Evolutionary conservation across 2,329 filamentous ascomycete species (phyloP).

Genomic region (Stagonosporopsis rhizophila): DNA sequence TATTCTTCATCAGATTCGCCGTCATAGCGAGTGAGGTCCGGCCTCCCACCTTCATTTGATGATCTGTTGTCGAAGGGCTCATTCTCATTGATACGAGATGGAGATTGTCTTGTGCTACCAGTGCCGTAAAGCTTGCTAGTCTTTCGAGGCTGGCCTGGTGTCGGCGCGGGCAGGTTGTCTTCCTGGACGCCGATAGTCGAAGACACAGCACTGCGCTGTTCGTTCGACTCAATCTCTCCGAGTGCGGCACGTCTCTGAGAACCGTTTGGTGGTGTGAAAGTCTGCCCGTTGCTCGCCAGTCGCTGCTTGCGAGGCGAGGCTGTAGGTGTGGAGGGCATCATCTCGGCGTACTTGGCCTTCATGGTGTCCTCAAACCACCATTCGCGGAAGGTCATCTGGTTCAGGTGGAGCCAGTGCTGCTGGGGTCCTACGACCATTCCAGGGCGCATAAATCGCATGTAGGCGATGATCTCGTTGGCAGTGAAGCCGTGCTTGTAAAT

Average conservation of each 20-base stretch:
- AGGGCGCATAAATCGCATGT: conserved; percentile 98
- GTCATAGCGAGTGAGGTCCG: conserved; percentile 64
- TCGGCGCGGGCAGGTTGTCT: conserved; percentile 92
- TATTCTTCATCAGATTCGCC: conserved; percentile 82
- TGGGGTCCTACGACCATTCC: conserved; percentile 99
- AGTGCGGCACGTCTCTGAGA: conserved; percentile 80
- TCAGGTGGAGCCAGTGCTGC: conserved; percentile 98
- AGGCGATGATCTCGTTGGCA: conserved; percentile 95
- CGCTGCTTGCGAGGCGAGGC: conserved; percentile 58
- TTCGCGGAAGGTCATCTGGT: conserved; percentile 96
- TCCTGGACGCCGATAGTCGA: conserved; percentile 72
- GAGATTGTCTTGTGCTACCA: conserved; percentile 40
- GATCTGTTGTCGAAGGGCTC: conserved; percentile 54
- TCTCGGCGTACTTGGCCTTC: conserved; percentile 79
- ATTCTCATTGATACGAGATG: conserved; percentile 55
- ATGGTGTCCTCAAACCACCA: conserved; percentile 88
- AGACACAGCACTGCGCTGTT: conserved; percentile 53
- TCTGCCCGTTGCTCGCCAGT: conserved; percentile 69
- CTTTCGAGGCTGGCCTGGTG: conserved; percentile 94
- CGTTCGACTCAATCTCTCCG: conserved; percentile 91
- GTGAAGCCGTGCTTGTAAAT: conserved; percentile 98
- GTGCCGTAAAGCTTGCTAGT: conserved; percentile 77
- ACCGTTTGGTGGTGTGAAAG: conserved; percentile 84
- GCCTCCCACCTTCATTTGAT: conserved; percentile 64
- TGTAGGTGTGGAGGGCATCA: conserved; percentile 64